These are phyloP conservation scores for Isatis lusitanica DNA, from an alignment of 441 rosid genomes.

Conservation along the genomic window DNA sequence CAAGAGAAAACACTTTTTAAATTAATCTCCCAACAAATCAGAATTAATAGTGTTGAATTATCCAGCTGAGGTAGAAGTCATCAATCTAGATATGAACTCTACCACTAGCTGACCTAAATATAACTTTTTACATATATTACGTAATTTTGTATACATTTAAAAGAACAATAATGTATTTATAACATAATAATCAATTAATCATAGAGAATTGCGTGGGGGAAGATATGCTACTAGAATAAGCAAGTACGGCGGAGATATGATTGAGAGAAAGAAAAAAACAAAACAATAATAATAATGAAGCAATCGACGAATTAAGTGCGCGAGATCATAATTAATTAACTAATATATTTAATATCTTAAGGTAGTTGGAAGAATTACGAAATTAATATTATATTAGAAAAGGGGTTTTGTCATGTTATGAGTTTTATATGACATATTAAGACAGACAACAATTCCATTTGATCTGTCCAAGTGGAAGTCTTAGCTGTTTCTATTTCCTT, in stretches of 20 bases:
- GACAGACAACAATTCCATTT: slow-evolving; percentile 38
- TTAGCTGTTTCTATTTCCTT: slow-evolving; percentile 36
- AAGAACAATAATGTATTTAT: background rate
- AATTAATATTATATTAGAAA: slow-evolving; percentile 18
- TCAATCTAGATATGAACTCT: slow-evolving; percentile 29
- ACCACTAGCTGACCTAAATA: slow-evolving; percentile 31
- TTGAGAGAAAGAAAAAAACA: slow-evolving; percentile 27
- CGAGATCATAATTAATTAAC: background rate
- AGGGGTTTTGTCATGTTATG: slow-evolving; percentile 31
- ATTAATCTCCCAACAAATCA: background rate
- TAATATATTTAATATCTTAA: slow-evolving; percentile 3
- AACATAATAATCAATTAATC: slow-evolving; percentile 26
- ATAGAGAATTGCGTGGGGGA: slow-evolving; percentile 20
- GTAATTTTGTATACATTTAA: background rate
- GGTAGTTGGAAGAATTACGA: slow-evolving; percentile 26
- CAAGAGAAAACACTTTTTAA: background rate
- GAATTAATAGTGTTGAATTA: slow-evolving; percentile 8
- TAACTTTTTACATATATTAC: slow-evolving; percentile 7
- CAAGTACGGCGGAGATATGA: slow-evolving; percentile 39
- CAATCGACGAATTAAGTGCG: slow-evolving; percentile 39
- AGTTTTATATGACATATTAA: slow-evolving; percentile 32
- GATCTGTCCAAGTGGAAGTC: slow-evolving; percentile 35
- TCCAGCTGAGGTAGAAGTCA: slow-evolving; percentile 27
- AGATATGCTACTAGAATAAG: slow-evolving; percentile 32
- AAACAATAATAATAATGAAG: slow-evolving; percentile 29